These are phyloP conservation scores for Phytophthora crassamura DNA, from an alignment of 352 stramenopile species.

Conservation along the genomic window DNA sequence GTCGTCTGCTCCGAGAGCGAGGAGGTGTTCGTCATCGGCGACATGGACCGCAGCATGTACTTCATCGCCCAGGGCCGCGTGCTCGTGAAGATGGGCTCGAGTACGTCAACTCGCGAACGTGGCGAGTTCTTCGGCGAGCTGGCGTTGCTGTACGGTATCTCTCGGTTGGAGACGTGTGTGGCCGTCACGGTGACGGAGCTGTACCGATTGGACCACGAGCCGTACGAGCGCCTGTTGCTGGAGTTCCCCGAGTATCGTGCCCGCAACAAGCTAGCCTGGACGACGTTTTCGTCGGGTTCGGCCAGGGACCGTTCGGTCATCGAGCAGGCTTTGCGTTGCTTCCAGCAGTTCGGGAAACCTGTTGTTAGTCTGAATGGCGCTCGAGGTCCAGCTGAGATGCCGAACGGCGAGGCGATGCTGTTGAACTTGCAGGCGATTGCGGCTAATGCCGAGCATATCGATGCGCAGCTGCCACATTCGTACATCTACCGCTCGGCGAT, in stretches of 20 bases:
- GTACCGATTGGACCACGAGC: constrained; percentile 69
- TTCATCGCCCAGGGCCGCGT: constrained; percentile 75
- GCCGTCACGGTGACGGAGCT: constrained; percentile 62
- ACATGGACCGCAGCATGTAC: constrained; percentile 87
- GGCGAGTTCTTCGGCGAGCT: constrained; percentile 73
- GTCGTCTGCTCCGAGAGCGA: constrained; percentile 71
- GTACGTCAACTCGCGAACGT: constrained; percentile 54
- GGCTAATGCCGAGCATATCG: constrained; percentile 31
- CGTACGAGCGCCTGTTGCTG: constrained; percentile 68
- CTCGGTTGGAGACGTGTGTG: constrained; percentile 68
- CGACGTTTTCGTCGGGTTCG: constrained; percentile 22
- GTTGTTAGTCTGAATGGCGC: background rate
- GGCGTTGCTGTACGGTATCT: constrained; percentile 66
- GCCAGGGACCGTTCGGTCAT: constrained; percentile 11
- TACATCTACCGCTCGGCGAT: constrained; percentile 58
- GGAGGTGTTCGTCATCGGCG: constrained; percentile 66
- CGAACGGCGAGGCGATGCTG: constrained; percentile 1
- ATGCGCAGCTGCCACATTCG: constrained; percentile 52
- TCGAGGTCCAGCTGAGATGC: constrained; percentile 20
- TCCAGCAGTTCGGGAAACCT: constrained; percentile 1
- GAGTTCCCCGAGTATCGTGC: constrained; percentile 73
- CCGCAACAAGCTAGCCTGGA: constrained; percentile 62
- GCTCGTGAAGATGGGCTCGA: constrained; percentile 59
- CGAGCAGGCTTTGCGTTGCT: constrained; percentile 20
- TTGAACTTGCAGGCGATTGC: constrained; percentile 12